Evolutionary conservation across 1,139 yeast genomes (phyloP).

Genomic region (Candida gigantensis): DNA sequence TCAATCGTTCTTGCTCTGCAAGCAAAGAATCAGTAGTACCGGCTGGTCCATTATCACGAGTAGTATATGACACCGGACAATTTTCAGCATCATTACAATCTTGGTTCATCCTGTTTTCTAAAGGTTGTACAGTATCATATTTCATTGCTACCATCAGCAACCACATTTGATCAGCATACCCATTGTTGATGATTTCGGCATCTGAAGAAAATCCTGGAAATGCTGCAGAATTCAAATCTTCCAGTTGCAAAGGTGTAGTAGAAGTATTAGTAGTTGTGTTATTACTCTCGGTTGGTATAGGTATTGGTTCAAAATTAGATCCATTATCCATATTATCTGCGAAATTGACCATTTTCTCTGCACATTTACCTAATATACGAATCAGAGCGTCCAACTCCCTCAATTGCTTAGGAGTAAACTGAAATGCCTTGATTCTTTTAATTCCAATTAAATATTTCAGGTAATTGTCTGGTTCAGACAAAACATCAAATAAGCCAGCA

Average conservation of each 20-base stretch:
- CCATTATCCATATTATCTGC: constrained; percentile 8
- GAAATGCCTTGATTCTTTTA: constrained; percentile 14
- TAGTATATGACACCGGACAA: constrained; percentile 3
- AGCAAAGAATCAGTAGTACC: constrained; percentile 1
- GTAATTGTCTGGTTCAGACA: constrained; percentile 23
- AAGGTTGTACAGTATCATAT: constrained; percentile 16
- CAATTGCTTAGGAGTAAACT: constrained; percentile 19
- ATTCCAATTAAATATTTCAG: constrained; percentile 9
- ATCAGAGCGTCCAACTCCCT: constrained; percentile 19
- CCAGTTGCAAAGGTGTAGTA: constrained; percentile 1
- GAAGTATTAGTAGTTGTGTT: neutral
- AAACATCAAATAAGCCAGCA: constrained; percentile 21
- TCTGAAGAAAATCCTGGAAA: constrained; percentile 8
- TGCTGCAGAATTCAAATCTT: constrained; percentile 1
- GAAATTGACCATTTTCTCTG: constrained; percentile 10
- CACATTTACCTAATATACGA: constrained; percentile 11
- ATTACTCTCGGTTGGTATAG: neutral
- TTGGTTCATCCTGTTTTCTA: neutral
- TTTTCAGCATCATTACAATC: constrained; percentile 1
- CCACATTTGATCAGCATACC: constrained; percentile 34
- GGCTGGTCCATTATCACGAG: constrained; percentile 4
- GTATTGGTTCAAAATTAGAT: neutral
- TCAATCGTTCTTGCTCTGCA: constrained; percentile 3
- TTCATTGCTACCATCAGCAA: constrained; percentile 29
- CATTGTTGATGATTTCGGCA: constrained; percentile 6